Evolutionary conservation across 176 grass and related monocot genomes (phyloP).

Genomic region (Eremochloa ophiuroides): DNA sequence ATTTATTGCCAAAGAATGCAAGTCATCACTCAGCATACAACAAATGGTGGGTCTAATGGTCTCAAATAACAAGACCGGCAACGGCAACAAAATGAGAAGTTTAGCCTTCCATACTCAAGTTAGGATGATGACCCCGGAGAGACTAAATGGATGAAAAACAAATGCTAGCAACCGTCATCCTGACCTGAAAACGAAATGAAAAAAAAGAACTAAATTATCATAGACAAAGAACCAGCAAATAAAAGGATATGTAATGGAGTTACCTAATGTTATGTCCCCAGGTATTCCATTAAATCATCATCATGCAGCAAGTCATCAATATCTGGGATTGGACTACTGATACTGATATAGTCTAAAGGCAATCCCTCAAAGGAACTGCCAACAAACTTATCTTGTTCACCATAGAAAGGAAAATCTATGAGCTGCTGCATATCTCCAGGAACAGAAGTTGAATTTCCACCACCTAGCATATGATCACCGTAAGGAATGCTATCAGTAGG

Average conservation of each 20-base stretch:
- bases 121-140: conserved; percentile 19
- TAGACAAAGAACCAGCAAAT: conserved; percentile 20
- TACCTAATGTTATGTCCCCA: conserved; percentile 81
- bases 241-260: conserved; percentile 26
- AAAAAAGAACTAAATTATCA: conserved; percentile 2
- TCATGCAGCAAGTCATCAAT: conserved; percentile 85
- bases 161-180: conserved; percentile 2
- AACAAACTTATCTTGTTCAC: conserved; percentile 76
- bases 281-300: conserved; percentile 95
- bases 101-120: conserved; percentile 45
- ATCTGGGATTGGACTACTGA: conserved; percentile 77
- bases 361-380: conserved; percentile 77
- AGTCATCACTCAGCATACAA: conserved; percentile 30
- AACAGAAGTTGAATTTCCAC: conserved; percentile 48
- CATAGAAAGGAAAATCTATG: conserved; percentile 68
- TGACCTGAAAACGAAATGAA: conserved; percentile 38
- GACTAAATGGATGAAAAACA: conserved; percentile 33
- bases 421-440: conserved; percentile 55
- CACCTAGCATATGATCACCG: conserved; percentile 35
- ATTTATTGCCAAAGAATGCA: conserved; percentile 38
- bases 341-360: conserved; percentile 80
- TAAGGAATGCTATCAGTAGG: conserved; percentile 55
- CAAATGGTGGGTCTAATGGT: conserved; percentile 24
- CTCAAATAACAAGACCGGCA: conserved; percentile 1
- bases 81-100: conserved; percentile 28